Percentiles rank a stretch among this genome's conserved stretches.
Conservation (phyloP, 805 yeast species). For the Kuraishia piskuri region DNA sequence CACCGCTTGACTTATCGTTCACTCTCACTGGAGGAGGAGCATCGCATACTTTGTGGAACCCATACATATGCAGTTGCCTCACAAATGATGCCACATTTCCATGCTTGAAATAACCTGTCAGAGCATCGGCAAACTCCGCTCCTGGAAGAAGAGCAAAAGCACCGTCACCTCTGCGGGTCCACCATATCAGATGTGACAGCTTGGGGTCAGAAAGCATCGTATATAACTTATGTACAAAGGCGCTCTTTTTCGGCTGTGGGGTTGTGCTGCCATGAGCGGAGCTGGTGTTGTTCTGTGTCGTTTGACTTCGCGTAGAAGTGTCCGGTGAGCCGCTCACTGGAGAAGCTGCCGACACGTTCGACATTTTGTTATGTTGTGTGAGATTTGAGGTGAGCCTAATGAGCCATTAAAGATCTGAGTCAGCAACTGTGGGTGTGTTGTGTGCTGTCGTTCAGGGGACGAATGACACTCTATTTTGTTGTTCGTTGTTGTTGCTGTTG, state of each 20-base stretch:
- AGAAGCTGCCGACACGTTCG: not conserved
- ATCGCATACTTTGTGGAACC: conserved; percentile 75
- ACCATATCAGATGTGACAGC: conserved; percentile 53
- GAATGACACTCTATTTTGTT: not conserved
- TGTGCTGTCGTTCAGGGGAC: too few relatives aligned
- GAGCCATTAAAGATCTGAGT: not conserved
- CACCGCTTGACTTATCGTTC: conserved; percentile 15
- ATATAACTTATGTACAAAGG: conserved; percentile 57
- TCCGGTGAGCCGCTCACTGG: not conserved
- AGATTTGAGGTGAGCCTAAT: not conserved
- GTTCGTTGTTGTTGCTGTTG: not conserved
- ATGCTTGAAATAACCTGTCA: conserved; percentile 82
- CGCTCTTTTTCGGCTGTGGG: conserved; percentile 33
- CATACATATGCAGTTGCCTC: conserved; percentile 92
- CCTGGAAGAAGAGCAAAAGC: conserved; percentile 62
- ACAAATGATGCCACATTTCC: conserved; percentile 92
- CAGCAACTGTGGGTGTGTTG: too few relatives aligned
- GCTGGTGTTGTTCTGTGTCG: not conserved
- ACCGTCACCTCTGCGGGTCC: conserved; percentile 43
- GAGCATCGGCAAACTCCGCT: conserved; percentile 48
- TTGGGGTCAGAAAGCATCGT: conserved; percentile 51
- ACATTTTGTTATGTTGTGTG: not conserved
- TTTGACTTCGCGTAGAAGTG: not conserved
- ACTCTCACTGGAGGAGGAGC: conserved; percentile 17
- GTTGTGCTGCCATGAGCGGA: not conserved